Percentiles rank a stretch among this genome's conserved stretches.
Evolutionary conservation across 345 rosid species (phyloP).

Genomic region (Geranium brycei): DNA sequence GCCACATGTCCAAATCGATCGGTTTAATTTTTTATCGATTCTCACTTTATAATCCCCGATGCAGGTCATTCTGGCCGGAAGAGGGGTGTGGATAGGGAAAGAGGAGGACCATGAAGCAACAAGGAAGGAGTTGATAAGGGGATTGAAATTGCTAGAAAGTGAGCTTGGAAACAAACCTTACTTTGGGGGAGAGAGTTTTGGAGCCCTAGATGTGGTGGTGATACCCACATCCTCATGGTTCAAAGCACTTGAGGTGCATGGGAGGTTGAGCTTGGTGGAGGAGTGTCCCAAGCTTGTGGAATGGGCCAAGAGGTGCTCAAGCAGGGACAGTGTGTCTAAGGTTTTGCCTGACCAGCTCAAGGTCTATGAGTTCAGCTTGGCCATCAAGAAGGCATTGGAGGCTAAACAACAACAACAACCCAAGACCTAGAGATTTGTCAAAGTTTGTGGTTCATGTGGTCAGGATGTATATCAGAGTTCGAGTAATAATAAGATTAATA

Average conservation of each 20-base stretch:
- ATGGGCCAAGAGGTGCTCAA: constrained; percentile 18
- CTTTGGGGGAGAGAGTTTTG: constrained; percentile 5
- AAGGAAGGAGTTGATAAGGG: constrained; percentile 9
- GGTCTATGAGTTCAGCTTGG: constrained; percentile 4
- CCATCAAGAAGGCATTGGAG: not conserved
- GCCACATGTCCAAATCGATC: too few relatives aligned
- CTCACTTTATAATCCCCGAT: not conserved
- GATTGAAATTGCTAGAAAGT: constrained; percentile 6
- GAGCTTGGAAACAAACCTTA: constrained; percentile 14
- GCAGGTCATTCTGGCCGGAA: constrained; percentile 8
- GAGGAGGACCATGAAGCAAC: constrained; percentile 7
- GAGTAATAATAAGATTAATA: too few relatives aligned
- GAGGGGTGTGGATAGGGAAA: not conserved
- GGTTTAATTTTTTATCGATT: too few relatives aligned
- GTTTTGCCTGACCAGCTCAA: constrained; percentile 9
- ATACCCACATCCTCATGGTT: constrained; percentile 14
- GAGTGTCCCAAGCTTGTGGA: constrained; percentile 15
- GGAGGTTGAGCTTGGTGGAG: constrained; percentile 8
- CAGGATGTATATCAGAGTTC: too few relatives aligned
- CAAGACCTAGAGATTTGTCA: too few relatives aligned
- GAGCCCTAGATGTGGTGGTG: constrained; percentile 12
- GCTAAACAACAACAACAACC: too few relatives aligned
- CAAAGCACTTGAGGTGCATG: constrained; percentile 6
- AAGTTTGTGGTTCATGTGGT: too few relatives aligned
- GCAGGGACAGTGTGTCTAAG: constrained; percentile 12